Conservation (phyloP, 192 early-diverging fungal species). For the Backusella macrospora region DNA sequence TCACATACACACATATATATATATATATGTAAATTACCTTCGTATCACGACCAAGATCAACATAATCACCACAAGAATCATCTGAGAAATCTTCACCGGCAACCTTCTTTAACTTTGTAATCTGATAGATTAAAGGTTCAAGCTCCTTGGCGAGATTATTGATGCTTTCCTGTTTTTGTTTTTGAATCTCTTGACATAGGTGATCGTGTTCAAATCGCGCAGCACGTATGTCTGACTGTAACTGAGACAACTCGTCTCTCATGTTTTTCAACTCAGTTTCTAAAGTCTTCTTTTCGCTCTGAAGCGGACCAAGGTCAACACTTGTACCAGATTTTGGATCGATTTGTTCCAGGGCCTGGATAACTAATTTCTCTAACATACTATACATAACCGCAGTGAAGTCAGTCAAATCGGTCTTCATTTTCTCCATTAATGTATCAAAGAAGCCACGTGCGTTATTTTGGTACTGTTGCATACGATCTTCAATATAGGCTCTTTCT, state of each 20-base stretch:
- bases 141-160: slow-evolving; percentile 18
- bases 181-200: slow-evolving; percentile 12
- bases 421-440: slow-evolving; percentile 31
- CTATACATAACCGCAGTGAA: slow-evolving; percentile 38
- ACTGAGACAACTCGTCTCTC: slow-evolving; percentile 9
- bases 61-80: slow-evolving; percentile 8
- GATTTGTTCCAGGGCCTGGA: slow-evolving; percentile 34
- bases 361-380: slow-evolving; percentile 36
- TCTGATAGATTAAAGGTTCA: slow-evolving; percentile 26
- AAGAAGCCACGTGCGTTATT: slow-evolving; percentile 36
- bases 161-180: slow-evolving; percentile 12
- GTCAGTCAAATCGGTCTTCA: slow-evolving; percentile 34
- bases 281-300: slow-evolving; percentile 21
- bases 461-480: slow-evolving; percentile 36
- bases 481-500: slow-evolving; percentile 18
- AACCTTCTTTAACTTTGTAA: slow-evolving; percentile 26
- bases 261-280: slow-evolving; percentile 20
- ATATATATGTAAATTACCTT: neutral
- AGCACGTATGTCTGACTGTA: slow-evolving; percentile 14
- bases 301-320: slow-evolving; percentile 17
- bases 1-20: no score
- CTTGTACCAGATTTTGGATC: neutral
- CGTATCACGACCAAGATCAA: neutral
- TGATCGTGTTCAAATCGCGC: slow-evolving; percentile 15
- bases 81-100: neutral